Evolutionary conservation across 169 alveolate genomes (phyloP).

Genomic region (Plasmodium reichenowi): DNA sequence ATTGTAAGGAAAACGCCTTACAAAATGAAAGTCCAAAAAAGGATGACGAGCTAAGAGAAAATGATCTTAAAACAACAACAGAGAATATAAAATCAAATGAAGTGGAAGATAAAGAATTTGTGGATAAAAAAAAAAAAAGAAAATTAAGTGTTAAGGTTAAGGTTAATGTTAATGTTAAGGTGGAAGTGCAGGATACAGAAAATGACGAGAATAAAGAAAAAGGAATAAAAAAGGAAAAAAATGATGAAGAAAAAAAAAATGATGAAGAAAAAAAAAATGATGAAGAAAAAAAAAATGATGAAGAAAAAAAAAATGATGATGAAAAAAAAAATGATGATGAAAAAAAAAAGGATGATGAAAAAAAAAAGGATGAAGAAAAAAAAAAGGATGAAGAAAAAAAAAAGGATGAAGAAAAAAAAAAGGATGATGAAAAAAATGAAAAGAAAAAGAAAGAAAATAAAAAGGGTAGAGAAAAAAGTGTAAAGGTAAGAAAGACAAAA

Average conservation of each 20-base stretch:
- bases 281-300: slow-evolving; percentile 3
- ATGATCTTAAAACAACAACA: background rate
- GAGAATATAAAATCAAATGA: background rate
- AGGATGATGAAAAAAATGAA: slow-evolving; percentile 7
- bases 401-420: slow-evolving; percentile 3
- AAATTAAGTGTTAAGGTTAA: background rate
- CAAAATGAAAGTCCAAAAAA: background rate
- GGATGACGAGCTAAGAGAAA: background rate
- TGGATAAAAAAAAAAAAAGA: slow-evolving; percentile 4
- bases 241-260: slow-evolving; percentile 12
- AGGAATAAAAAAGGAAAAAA: background rate
- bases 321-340: slow-evolving; percentile 13
- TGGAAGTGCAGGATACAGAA: background rate
- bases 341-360: background rate
- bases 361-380: background rate
- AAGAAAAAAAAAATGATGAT: slow-evolving; percentile 1
- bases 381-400: background rate
- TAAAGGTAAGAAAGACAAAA: slow-evolving; percentile 14
- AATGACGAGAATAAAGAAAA: background rate
- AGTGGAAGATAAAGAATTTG: background rate
- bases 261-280: slow-evolving; percentile 5
- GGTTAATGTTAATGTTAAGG: background rate
- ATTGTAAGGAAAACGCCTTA: background rate
- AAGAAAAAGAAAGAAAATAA: slow-evolving; percentile 6
- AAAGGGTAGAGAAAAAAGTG: background rate